Conservation (phyloP, 2,329 filamentous ascomycete genomes). For the Cercospora canescens region DNA sequence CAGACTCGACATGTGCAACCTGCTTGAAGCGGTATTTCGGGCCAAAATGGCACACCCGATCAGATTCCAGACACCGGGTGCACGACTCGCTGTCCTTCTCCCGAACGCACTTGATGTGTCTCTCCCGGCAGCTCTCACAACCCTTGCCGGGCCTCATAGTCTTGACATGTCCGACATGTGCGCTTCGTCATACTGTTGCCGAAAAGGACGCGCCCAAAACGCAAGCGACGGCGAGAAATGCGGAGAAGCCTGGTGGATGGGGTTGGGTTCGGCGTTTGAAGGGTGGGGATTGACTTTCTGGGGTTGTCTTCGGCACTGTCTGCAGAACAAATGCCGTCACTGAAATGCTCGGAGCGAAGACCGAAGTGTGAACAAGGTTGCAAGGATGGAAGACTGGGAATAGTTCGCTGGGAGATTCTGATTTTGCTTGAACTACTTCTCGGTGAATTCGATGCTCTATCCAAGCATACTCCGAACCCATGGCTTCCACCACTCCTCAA, state of each 20-base stretch:
- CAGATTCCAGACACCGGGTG: conserved; percentile 23
- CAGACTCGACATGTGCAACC: conserved; percentile 24
- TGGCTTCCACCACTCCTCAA: conserved; percentile 54
- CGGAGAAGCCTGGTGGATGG: not conserved
- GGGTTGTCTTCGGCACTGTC: not conserved
- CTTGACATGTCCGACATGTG: conserved; percentile 14
- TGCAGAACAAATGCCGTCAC: not conserved
- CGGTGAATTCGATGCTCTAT: not conserved
- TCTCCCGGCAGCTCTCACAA: conserved; percentile 25
- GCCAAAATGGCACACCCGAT: conserved; percentile 23
- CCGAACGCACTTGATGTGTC: conserved; percentile 27
- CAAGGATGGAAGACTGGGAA: not conserved
- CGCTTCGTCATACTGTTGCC: not conserved
- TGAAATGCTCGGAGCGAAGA: not conserved
- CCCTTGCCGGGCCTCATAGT: conserved; percentile 27
- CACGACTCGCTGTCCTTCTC: conserved; percentile 20
- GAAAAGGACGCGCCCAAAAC: not conserved
- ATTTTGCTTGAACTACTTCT: not conserved
- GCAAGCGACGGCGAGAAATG: not conserved
- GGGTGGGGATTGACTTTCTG: not conserved
- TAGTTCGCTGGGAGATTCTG: not conserved
- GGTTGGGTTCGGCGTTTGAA: conserved; percentile 1
- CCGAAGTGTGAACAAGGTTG: not conserved
- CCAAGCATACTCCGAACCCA: conserved; percentile 39
- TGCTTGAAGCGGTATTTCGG: conserved; percentile 26